Base-by-base conservation (phyloP, 129 eudicot genomes). In the Flaveria ramosissima region DNA sequence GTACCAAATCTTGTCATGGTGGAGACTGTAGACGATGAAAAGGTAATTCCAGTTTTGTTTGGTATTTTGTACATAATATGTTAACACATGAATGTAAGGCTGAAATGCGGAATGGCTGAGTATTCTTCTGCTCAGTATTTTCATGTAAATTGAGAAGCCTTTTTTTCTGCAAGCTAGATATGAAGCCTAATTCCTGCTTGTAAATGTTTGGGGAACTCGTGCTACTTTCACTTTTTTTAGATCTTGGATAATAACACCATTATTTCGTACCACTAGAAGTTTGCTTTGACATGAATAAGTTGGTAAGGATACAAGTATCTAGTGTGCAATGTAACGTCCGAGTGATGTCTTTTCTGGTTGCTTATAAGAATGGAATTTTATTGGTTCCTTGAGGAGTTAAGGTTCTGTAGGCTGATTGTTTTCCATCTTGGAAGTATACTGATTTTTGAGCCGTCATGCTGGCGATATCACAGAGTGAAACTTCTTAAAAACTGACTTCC, bases 11-110 rank as follows among this genome's bases (percentile, higher is more conserved):
- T 90, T 74, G 86, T 81, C 47, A 86, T 90, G 93, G 98, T 93
- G 72, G 97, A 90, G 86, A 91, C 96, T 51, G 98, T 93, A 52
- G 98, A 93, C 83, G 96, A 91, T 83, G 88, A 82, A 72, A 93
- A 93, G 97, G 98, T 93, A 78, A 17, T 45, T 9, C 9, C 19
- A 56, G 15, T 73, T 63, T 51, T 79, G 13, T 23, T 36, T 36
- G 6, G 24, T 17, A 62, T 68, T 52, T 9, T 47, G 2, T 10
- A 13, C 0, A 60, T 62, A 24, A 10, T 1, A 14, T 0, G 41
- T 27, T 27, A 27, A 27, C 32, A 12, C 30, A 63, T 46, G 71
- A 43, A 17, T 47, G 19, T 14, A 10, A 24, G 59, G 59, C 59
- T 24, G n/a, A n/a, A n/a, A n/a, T n/a, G n/a, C n/a, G n/a, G n/a